Base-by-base conservation (phyloP, 768 basidiomycete species). In the Gautieria morchelliformis region DNA sequence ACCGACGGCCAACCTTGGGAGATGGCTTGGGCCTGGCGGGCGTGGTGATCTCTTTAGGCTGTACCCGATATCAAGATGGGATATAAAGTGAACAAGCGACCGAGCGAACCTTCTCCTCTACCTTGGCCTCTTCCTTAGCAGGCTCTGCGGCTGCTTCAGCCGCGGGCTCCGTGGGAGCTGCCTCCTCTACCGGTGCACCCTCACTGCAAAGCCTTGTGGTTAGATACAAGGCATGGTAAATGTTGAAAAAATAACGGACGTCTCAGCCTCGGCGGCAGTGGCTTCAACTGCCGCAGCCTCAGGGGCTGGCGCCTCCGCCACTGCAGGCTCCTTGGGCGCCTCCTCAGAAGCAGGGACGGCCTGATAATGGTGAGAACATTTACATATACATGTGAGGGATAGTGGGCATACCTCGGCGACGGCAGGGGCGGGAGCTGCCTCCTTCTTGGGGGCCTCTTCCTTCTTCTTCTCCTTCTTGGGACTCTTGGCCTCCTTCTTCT, bases 381-480 rank as follows among this genome's bases (percentile, higher is more conserved):
- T 19, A 20, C 6, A 17, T n/a, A 30, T 14, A 27, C n/a, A 2
- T 8, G 33, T 14, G 22, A 24, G 11, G 22, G 19, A 37, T 24
- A 41, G 52, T 4, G 4, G 61, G 42, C 68, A 40, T 9, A 58
- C 58, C 56, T 58, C 59, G 30, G 44, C 37, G 30, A 30, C 45
- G 37, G 46, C 56, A 44, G 53, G 10, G 14, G 41, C 42, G 10
- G 72, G 71, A 54, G 72, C 46, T 27, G 58, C 24, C 64, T 84
- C 81, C 73, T 86, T 87, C 78, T 87, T 88, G 37, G 84, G 82
- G 70, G 45, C 41, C 82, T 85, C 81, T 81, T 89, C 74, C 52
- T 67, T 70, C 71, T 83, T 82, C 77, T 84, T 80, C 65, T 75
- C 77, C 61, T 72, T 78, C 65, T 69, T 56, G 30, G 53, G 30